Base-by-base conservation (phyloP, 345 rosid species). In the Heritiera littoralis region DNA sequence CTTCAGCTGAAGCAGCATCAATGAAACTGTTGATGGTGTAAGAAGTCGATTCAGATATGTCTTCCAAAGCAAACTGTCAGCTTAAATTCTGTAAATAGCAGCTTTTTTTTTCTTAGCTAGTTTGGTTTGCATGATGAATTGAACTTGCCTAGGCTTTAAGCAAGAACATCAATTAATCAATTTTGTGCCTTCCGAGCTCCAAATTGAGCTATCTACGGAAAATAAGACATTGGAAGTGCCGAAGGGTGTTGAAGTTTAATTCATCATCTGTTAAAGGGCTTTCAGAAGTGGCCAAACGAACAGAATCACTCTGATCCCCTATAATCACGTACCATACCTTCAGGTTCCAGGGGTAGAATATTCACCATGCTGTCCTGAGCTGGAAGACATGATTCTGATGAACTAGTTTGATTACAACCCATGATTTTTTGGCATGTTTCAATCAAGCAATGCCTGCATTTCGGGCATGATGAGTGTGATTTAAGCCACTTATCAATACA, bases 401-500 rank as follows among this genome's bases (percentile, higher is more conserved):
- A 58, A 55, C 79, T 56, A 61, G 20, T 46, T 30, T 30, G 81
- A 58, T 74, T 61, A 43, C 80, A 78, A 61, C 56, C 83, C 67
- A 77, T 66, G 13, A 88, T 83, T 72, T 89, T 88, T 35, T 86
- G 74, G 56, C 85, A 79, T 11, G 87, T 84, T 59, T 88, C 82
- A 63, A 85, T 79, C 48, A 84, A 76, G 58, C 85, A 84, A 35
- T 86, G 85, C 80, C 95, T 83, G 64, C 95, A 91, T 20, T 84
- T 91, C 0, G 93, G 95, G 77, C 95, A 90, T 14, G 93, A 88
- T 11, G 90, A 82, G 80, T 91, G 88, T 12, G 87, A 87, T 75
- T 83, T 83, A 48, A 91, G 93, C 92, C 95, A 91, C 80, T 85
- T 87, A 79, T 89, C 93, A 20, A 91, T 88, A 73, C 93, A 91